Base-by-base conservation (phyloP, 805 yeast genomes). In the Ogataea polymorpha region DNA sequence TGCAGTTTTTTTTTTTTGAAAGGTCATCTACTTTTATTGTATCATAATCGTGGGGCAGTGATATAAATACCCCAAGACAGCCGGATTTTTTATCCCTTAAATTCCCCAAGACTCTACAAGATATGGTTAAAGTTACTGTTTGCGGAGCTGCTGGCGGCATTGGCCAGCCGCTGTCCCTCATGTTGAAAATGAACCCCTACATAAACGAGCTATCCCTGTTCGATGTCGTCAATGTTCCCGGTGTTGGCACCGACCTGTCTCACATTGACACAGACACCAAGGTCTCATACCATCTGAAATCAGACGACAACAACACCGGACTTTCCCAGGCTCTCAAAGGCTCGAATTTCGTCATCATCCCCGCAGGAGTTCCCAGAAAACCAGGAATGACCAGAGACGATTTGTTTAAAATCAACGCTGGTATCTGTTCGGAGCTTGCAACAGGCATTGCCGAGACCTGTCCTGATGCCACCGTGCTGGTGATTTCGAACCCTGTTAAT, bases 91-190 rank as follows among this genome's bases (percentile, higher is more conserved):
- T 27, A 30, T 33, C 23, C 23, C 5, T 1, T 20, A 13, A 14
- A 16, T 12, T 14, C 7, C 23, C 23, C 18, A 24, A n/a, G 15
- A 6, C 12, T 20, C 16, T 29, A n/a, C 15, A 10, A 9, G 36
- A 23, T 20, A 50, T 50, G 55, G 47, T 46, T 18, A 50, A 50
- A 46, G 55, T 86, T 39, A 77, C 95, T 46, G 89, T 87, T 44
- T 73, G 81, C 37, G 96, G 96, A 51, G 96, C 96, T 45, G 87
- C 90, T 37, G 95, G 95, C 55, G 96, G 96, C 46, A 88, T 88
- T 60, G 96, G 96, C 41, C 96, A 89, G 72, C 95, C 96, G 31
- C 73, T 88, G 47, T 86, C 96, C 11, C 77, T 89, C 41, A 73
- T 88, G 49, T 71, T 88, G 54, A 88, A 88, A 66, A 69, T 87